phyloP scores from a whole-genome alignment of 1,284 basidiomycete genomes.

The Veloporphyrellus conicus region DNA sequence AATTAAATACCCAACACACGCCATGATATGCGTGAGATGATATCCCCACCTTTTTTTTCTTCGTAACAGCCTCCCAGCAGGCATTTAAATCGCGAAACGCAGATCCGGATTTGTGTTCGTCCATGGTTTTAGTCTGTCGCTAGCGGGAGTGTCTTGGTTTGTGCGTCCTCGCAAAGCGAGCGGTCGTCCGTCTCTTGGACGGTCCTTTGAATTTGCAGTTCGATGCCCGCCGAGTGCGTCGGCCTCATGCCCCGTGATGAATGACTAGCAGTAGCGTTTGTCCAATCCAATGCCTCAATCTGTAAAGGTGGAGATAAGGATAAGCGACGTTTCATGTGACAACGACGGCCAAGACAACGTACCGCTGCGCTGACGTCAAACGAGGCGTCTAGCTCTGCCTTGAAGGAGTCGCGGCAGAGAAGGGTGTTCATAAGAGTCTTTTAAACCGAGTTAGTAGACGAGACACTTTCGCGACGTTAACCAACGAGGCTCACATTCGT shows the following conservation, averaged over 20 bases:
- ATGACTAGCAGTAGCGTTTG: not conserved
- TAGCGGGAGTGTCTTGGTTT: not conserved
- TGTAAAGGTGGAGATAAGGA: not conserved
- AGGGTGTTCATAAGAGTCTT: slow-evolving; percentile 20
- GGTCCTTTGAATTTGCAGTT: not conserved
- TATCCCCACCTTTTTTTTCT: not conserved
- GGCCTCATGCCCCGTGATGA: not conserved
- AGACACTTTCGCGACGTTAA: not conserved
- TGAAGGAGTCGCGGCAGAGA: slow-evolving; percentile 12
- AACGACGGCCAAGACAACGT: not conserved
- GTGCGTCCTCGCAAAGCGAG: not conserved
- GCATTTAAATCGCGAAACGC: not conserved
- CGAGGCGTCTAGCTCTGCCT: slow-evolving; percentile 1
- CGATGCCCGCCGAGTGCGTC: not conserved
- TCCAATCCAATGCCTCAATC: not conserved
- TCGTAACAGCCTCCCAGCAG: not conserved
- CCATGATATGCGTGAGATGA: not conserved
- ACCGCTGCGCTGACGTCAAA: not conserved
- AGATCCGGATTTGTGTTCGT: not conserved
- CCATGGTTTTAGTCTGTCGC: not conserved
- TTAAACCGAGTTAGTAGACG: not conserved
- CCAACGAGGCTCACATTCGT: slow-evolving; percentile 27
- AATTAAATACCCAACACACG: not conserved
- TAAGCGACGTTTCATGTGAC: not conserved
- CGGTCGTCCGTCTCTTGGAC: not conserved